phyloP scores from a whole-genome alignment of 2,329 filamentous ascomycete species.

The Apiospora saccharicola region DNA sequence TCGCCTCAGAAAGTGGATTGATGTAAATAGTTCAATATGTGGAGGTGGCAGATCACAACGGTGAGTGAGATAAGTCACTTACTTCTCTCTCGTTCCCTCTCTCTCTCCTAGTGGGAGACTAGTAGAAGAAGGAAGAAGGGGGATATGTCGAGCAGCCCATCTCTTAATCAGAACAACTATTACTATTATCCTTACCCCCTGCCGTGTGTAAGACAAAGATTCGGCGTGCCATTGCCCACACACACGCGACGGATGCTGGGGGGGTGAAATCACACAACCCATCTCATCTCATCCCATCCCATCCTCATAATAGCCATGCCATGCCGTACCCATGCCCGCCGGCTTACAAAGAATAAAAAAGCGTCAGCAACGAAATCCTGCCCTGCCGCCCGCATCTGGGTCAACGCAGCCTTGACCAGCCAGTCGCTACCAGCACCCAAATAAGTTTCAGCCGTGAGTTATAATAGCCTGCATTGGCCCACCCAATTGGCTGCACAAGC shows the following conservation, averaged over 20 bases:
- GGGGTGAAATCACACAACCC: background rate
- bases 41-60: background rate
- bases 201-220: background rate
- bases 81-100: background rate
- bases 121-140: background rate
- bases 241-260: background rate
- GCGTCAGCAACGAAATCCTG: background rate
- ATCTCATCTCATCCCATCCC: background rate
- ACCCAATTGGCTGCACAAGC: too few species aligned
- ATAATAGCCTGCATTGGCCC: too few species aligned
- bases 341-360: background rate
- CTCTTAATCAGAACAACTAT: background rate
- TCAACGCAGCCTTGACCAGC: background rate
- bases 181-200: background rate
- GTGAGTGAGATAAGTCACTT: background rate
- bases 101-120: background rate
- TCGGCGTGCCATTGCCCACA: background rate
- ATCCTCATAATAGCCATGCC: background rate
- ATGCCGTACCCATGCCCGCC: background rate
- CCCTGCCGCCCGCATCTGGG: background rate
- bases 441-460: too few species aligned
- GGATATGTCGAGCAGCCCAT: background rate
- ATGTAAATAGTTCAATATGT: background rate
- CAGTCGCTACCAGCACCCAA: too few species aligned
- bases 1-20: background rate